A percentile compares a stretch with the other conserved stretches of the same genome.
Conservation (phyloP, 495 filamentous ascomycete genomes). For the Tuber microsphaerosporum region DNA sequence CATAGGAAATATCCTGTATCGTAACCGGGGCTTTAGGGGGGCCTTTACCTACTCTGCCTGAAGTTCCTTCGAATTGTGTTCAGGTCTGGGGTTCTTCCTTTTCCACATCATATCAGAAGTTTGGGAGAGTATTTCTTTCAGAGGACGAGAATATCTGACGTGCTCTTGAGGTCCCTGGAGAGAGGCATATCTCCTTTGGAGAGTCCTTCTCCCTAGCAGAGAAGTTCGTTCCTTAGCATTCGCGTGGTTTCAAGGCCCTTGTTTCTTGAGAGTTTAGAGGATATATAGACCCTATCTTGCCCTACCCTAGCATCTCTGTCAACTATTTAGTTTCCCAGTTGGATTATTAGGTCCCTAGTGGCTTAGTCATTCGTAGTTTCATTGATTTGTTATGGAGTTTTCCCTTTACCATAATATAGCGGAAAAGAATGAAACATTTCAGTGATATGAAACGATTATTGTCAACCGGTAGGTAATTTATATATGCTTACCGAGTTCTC, state of each 20-base stretch:
- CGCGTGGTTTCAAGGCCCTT: not conserved
- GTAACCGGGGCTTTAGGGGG: not conserved
- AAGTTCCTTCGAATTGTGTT: not conserved
- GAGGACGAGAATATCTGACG: not conserved
- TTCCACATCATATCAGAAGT: too few species aligned
- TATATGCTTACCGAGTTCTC: not conserved
- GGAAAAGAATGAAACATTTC: too few species aligned
- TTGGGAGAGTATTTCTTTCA: too few species aligned
- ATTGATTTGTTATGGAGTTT: not conserved
- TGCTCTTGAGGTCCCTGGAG: not conserved
- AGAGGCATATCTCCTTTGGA: too few species aligned
- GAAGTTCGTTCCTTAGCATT: not conserved
- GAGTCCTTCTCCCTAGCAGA: not conserved
- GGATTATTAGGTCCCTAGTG: too few species aligned
- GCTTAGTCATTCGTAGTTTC: not conserved
- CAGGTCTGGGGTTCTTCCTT: too few species aligned
- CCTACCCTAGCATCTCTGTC: too few species aligned
- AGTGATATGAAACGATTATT: too few species aligned
- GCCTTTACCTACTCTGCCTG: not conserved
- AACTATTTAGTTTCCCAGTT: too few species aligned
- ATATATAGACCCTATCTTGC: too few species aligned
- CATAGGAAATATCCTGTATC: not conserved
- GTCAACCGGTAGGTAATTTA: not conserved
- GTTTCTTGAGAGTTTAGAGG: too few species aligned
- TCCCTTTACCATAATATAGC: not conserved